Conservation (phyloP, 2,329 filamentous ascomycete species). For the Microsporum audouinii region DNA sequence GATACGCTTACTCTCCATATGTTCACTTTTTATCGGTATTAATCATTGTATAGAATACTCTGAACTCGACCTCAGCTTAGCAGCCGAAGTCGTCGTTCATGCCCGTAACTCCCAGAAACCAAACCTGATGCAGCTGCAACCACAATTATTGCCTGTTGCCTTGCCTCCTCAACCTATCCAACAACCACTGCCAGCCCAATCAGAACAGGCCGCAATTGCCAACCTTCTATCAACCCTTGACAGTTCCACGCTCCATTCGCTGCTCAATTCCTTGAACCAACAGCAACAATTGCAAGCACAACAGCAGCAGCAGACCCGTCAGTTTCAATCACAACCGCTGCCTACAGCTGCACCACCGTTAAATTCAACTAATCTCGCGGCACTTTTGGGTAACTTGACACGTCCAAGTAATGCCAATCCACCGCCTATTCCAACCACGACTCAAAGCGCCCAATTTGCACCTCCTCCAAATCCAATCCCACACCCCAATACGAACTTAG, state of each 20-base stretch:
- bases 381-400: slow-evolving; percentile 12
- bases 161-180: not conserved
- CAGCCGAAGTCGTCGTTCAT: slow-evolving; percentile 67
- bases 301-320: slow-evolving; percentile 23
- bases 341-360: slow-evolving; percentile 7
- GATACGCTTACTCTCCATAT: slow-evolving; percentile 15
- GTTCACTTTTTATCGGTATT: slow-evolving; percentile 12
- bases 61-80: slow-evolving; percentile 64
- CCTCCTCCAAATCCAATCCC: slow-evolving; percentile 20
- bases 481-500: slow-evolving; percentile 27
- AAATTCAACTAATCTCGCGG: slow-evolving; percentile 19
- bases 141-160: slow-evolving; percentile 20
- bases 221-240: slow-evolving; percentile 58
- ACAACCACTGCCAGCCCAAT: slow-evolving; percentile 12
- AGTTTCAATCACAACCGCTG: slow-evolving; percentile 26
- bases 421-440: not conserved
- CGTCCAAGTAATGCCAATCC: slow-evolving; percentile 8
- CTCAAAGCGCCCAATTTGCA: not conserved
- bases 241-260: slow-evolving; percentile 55
- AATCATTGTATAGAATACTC: slow-evolving; percentile 53
- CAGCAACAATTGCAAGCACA: not conserved
- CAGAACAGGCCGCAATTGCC: slow-evolving; percentile 44
- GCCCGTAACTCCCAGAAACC: slow-evolving; percentile 31
- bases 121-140: slow-evolving; percentile 23
- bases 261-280: slow-evolving; percentile 48